Evolutionary conservation across 768 basidiomycete species (phyloP), one percentile per base, ranked within the genome.

Genomic region (Termitomyces bulborhizus): DNA sequence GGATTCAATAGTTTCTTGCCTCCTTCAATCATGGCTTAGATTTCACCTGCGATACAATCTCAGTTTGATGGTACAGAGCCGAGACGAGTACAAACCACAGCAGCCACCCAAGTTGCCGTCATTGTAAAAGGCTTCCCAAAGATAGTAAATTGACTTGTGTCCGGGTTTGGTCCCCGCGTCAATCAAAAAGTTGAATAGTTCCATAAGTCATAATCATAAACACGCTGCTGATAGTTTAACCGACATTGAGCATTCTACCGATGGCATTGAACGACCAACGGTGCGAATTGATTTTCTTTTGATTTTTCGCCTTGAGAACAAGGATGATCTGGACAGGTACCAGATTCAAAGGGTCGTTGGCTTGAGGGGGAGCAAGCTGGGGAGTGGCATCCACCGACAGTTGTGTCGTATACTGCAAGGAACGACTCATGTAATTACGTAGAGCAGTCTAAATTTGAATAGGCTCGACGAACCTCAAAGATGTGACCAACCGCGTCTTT

Each of bases 121-220:
- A 60, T 88, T 90, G 67, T 90, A 90, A 69, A 93, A 91, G 1
- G 90, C 92, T 58, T 93, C 90, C 92, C 93, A 96, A 8, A 96
- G 80, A 66, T 96, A 92, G 70, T 90, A 98, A 64, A 98, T 93
- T 1, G 91, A 91, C 69, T 95, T 95, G 69, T 92, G 92, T 3
- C 93, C 95, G 1, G 95, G 95, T 69, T 97, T 98, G 6, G 95
- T 98, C 58, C 95, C 95, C 5, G 93, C 95, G 68, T 97, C 95
- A 59, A 98, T 82, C 32, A 98, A 80, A 57, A 96, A 4, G 6
- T 29, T 42, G 6, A 21, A 5, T 34, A 34, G 3, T 21, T 15
- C 26, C 6, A 3, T 36, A 16, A 13, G 36, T 34, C 37, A 43
- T 11, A 31, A 3, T 26, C n/a, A 26, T 7, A 31, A 3, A n/a